A percentile compares a stretch with the other conserved stretches of the same genome.
phyloP scores from a whole-genome alignment of 371 early-diverging fungal genomes.

The Apophysomyces ossiformis region DNA sequence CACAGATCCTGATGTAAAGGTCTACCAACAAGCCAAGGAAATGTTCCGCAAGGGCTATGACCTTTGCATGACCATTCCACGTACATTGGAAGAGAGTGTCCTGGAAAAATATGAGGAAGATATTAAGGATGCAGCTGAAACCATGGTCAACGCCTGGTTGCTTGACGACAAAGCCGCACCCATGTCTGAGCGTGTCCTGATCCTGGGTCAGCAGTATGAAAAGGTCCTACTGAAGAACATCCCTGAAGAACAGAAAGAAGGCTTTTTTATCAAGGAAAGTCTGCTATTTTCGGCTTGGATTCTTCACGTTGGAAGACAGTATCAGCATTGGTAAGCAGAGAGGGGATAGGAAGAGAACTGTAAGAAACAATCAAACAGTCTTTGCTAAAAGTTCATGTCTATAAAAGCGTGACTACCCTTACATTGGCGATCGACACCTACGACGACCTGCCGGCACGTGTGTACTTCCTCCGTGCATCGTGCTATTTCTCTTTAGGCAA shows the following conservation, averaged over 20 bases:
- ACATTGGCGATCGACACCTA: conserved; percentile 65
- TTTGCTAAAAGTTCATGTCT: conserved; percentile 3
- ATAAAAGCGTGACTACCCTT: conserved; percentile 59
- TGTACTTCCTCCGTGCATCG: conserved; percentile 64
- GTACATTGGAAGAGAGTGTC: conserved; percentile 59
- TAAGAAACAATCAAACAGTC: neutral
- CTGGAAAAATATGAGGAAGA: conserved; percentile 62
- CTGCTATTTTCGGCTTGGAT: conserved; percentile 64
- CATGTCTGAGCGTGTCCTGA: conserved; percentile 66
- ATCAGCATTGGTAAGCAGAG: conserved; percentile 58
- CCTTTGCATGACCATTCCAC: conserved; percentile 62
- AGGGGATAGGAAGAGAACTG: neutral
- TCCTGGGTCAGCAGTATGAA: conserved; percentile 67
- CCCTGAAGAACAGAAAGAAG: conserved; percentile 54
- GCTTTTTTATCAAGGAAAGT: conserved; percentile 55
- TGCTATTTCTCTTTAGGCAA: conserved; percentile 63
- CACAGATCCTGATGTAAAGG: conserved; percentile 62
- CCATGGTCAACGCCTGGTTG: conserved; percentile 67
- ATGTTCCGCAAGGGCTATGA: conserved; percentile 63
- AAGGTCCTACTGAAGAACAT: conserved; percentile 52
- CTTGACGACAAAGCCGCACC: conserved; percentile 72
- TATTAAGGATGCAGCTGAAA: conserved; percentile 63
- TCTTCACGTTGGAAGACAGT: conserved; percentile 67
- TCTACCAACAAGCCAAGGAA: conserved; percentile 64
- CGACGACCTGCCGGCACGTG: conserved; percentile 60